phyloP scores from a whole-genome alignment of 345 rosid species.

The Viola odorata region DNA sequence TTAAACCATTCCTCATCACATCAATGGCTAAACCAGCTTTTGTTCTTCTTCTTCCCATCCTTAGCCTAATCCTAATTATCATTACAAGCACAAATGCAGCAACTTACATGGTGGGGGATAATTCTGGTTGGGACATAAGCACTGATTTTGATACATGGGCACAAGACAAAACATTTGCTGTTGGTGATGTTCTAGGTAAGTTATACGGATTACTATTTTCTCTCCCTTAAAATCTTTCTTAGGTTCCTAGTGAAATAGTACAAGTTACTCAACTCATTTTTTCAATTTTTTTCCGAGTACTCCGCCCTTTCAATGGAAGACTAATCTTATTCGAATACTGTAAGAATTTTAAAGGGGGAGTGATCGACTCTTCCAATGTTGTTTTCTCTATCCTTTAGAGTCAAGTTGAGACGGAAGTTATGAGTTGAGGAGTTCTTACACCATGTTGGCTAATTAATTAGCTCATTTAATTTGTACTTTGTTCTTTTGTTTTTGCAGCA shows the following conservation, averaged over 20 bases:
- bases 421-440: no score
- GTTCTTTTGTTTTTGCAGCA: constrained; percentile 21
- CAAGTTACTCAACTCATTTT: no score
- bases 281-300: no score
- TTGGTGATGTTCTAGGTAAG: constrained; percentile 73
- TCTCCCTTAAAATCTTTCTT: background rate
- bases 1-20: background rate
- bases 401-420: no score
- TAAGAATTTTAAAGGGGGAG: no score
- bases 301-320: no score
- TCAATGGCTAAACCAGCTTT: constrained; percentile 36
- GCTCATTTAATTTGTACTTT: background rate
- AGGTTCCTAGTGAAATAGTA: background rate
- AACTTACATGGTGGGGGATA: constrained; percentile 72
- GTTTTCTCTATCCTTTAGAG: no score
- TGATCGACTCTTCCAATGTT: no score
- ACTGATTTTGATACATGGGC: constrained; percentile 70
- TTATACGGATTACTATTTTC: background rate
- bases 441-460: background rate
- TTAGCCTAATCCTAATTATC: constrained; percentile 14
- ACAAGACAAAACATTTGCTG: constrained; percentile 49
- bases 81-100: constrained; percentile 36
- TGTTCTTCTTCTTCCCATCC: constrained; percentile 20
- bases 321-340: no score
- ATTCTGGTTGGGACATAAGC: constrained; percentile 92